phyloP scores from a whole-genome alignment of 441 rosid species.

The Eruca vesicaria region DNA sequence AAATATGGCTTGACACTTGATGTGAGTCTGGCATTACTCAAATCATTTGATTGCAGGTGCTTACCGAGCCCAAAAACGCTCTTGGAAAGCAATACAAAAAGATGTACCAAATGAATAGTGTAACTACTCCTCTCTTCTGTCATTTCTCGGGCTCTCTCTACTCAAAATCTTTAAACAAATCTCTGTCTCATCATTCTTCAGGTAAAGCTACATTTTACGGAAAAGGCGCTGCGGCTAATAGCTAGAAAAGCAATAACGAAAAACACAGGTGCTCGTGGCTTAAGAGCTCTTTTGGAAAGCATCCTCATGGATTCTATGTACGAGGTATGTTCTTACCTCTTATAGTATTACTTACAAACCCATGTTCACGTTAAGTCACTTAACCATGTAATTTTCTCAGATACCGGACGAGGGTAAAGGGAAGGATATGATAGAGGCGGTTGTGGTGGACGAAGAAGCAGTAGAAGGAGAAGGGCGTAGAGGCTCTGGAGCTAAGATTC shows the following conservation, averaged over 20 bases:
- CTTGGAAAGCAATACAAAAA: constrained; percentile 94
- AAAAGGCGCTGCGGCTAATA: constrained; percentile 68
- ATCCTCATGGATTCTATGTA: constrained; percentile 97
- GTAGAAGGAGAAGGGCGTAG: constrained; percentile 60
- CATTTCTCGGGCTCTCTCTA: not conserved
- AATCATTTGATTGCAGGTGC: constrained; percentile 50
- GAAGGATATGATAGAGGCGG: constrained; percentile 77
- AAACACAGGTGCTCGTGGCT: constrained; percentile 93
- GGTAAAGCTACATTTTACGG: constrained; percentile 89
- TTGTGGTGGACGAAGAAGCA: constrained; percentile 79
- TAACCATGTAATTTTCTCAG: too few species aligned
- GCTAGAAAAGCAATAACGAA: constrained; percentile 86
- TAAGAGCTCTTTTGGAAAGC: constrained; percentile 80
- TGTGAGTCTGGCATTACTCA: not conserved
- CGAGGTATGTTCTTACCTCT: constrained; percentile 54
- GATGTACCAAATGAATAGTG: constrained; percentile 93
- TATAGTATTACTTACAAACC: not conserved
- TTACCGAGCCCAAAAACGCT: constrained; percentile 95
- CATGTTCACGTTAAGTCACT: too few species aligned
- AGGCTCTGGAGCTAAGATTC: constrained; percentile 72
- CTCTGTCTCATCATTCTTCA: constrained; percentile 32
- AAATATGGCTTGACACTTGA: not conserved
- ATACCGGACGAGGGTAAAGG: constrained; percentile 82
- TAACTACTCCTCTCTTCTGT: constrained; percentile 40
- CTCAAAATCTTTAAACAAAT: constrained; percentile 21